These are phyloP conservation scores for Plantago ovata DNA, from an alignment of 257 asterid species.

Conservation along the genomic window DNA sequence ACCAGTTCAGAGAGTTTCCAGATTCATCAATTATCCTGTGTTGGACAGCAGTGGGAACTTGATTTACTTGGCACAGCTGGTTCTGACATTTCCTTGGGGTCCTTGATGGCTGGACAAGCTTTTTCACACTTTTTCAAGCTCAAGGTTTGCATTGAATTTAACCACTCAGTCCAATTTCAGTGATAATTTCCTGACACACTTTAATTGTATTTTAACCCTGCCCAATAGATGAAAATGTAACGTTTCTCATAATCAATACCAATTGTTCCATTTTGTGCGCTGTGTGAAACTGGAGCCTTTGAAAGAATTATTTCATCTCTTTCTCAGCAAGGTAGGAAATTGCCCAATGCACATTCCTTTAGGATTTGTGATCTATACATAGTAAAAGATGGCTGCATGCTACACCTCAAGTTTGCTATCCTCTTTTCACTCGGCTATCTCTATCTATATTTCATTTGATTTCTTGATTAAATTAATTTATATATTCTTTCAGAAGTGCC, in stretches of 20 bases:
- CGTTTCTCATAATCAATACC: too few relatives aligned
- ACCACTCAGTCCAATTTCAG: slow-evolving; percentile 8
- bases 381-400: too few relatives aligned
- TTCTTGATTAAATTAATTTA: slow-evolving; percentile 18
- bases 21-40: slow-evolving; percentile 84
- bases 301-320: too few relatives aligned
- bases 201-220: too few relatives aligned
- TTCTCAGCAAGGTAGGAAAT: too few relatives aligned
- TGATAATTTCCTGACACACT: background rate
- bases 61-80: slow-evolving; percentile 62
- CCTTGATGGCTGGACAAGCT: slow-evolving; percentile 82
- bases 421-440: too few relatives aligned
- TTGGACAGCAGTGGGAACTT: slow-evolving; percentile 85
- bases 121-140: slow-evolving; percentile 82
- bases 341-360: too few relatives aligned
- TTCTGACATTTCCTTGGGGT: slow-evolving; percentile 45
- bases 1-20: slow-evolving; percentile 75
- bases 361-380: too few relatives aligned
- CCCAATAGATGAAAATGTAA: too few relatives aligned
- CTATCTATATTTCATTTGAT: slow-evolving; percentile 2
- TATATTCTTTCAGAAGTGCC: slow-evolving; percentile 59
- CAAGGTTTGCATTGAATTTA: slow-evolving; percentile 54
- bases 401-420: too few relatives aligned
- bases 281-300: too few relatives aligned
- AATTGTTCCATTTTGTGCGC: too few relatives aligned